Base-by-base conservation (phyloP, 2,329 filamentous ascomycete species). In the Colletotrichum eleusines region DNA sequence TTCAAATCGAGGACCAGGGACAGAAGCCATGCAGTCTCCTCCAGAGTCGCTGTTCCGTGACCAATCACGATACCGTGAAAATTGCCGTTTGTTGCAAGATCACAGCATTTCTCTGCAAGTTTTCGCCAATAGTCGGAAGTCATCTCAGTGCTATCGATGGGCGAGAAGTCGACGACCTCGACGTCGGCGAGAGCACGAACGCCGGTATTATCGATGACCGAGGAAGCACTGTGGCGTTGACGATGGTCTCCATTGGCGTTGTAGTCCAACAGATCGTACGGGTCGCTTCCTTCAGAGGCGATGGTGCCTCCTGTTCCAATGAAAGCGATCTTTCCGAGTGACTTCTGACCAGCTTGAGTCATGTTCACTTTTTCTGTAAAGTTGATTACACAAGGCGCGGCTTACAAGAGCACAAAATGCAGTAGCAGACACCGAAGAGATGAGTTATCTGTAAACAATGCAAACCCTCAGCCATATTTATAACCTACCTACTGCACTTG, bases 1-100 rank as follows among this genome's bases (percentile, higher is more conserved):
- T 16, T 23, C 20, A 55, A n/a, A 31, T n/a, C 7, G 14, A 66
- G 26, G 20, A 66, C 48, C 6, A 69, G 40, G 5, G 48, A 69
- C 11, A 69, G 44, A 18, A 46, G 11, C 62, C 63, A 69, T 3
- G 62, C 63, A 7, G 67, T 69, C 26, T 69, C 67, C 18, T 69
- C 67, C 4, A 69, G 63, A 31, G 28, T 69, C 14, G 67, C 67
- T 18, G 67, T 69, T n/a, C 67, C 67, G 14, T 69, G 67, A 9
- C 54, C 63, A 20, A 69, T 42, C n/a, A 69, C 62, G 2, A 69
- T 66, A 14, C 62, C 67, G 1, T 23, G 2, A 20, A 69, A 7
- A 12, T 60, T 12, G 33, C 23, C 14, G 3, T n/a, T n/a, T n/a
- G n/a, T n/a, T n/a, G 46, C 38, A 3, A 69, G 18, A 6, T 2